Percentiles rank a stretch among this genome's conserved stretches.
Evolutionary conservation across 306 rosid genomes (phyloP).

Genomic region (Gastrolobium villosum): DNA sequence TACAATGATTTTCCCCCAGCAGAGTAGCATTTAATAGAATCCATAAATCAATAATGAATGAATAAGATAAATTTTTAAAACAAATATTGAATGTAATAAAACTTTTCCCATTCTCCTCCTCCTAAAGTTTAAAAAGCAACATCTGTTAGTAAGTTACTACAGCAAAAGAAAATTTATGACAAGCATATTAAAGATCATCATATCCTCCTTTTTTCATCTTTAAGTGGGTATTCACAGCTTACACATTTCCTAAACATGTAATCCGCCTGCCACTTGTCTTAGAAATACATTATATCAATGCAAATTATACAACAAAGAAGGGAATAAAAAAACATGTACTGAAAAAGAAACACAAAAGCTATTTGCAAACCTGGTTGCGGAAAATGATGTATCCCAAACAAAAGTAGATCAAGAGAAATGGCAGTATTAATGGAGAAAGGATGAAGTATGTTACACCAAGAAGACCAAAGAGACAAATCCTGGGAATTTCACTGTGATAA

Average conservation of each 20-base stretch:
- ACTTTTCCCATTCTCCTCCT: not conserved
- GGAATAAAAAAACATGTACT: conserved; percentile 15
- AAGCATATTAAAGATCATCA: not conserved
- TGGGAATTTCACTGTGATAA: conserved; percentile 76
- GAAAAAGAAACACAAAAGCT: not conserved
- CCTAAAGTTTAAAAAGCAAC: conserved; percentile 4
- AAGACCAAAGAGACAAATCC: conserved; percentile 79
- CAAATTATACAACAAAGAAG: not conserved
- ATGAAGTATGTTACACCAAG: conserved; percentile 92
- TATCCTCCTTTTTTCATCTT: not conserved
- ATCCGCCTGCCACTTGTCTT: not conserved
- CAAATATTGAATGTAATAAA: not conserved
- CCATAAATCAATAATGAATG: not conserved
- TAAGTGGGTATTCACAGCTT: not conserved
- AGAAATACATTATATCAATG: not conserved
- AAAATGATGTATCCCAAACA: conserved; percentile 83
- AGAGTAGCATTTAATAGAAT: not conserved
- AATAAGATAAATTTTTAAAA: not conserved
- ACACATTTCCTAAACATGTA: not conserved
- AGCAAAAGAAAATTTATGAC: not conserved
- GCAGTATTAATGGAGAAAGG: conserved; percentile 90
- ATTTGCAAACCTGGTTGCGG: conserved; percentile 86
- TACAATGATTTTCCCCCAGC: not conserved
- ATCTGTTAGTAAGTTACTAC: not conserved
- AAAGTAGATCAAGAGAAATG: conserved; percentile 87